Evolutionary conservation across 2,329 filamentous ascomycete species (phyloP), one percentile per base, ranked within the genome.

Genomic region (Lithohypha guttulata): DNA sequence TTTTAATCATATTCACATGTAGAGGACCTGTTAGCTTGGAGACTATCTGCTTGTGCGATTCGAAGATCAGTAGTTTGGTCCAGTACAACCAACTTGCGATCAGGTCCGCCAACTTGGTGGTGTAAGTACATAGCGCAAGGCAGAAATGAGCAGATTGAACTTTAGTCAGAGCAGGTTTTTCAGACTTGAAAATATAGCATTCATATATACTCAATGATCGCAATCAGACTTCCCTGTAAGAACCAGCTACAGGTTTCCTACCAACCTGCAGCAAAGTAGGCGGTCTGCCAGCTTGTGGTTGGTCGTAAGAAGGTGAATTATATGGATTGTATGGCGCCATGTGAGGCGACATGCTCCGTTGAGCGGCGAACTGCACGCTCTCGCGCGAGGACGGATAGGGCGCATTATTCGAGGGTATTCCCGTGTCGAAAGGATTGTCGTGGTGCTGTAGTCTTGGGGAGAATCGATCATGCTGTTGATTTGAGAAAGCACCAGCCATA

Each of bases 181-280:
- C n/a, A n/a, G n/a, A n/a, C n/a, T n/a, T n/a, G n/a, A 25, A 25
- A 25, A 8, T 25, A n/a, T 25, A n/a, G 8, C 23, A 25, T 25
- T n/a, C n/a, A 28, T 10, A 28, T n/a, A 28, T 4, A 28, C n/a
- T 6, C 4, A 28, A 28, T 5, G 6, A 28, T n/a, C n/a, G n/a
- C n/a, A n/a, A n/a, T 28, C 9, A 28, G n/a, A 63, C 53, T 47
- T 60, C 52, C 39, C 56, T 52, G 34, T 49, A 59, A 18, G 55
- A 57, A 30, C 60, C 59, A 25, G 51, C 47, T 6, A 50, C 53
- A 8, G 61, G 57, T 40, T 58, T 58, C 37, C 59, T 55, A 11
- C 61, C 62, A 40, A 56, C 59, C 44, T 62, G 57, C 39, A 63
- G 45, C 22, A 63, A 48, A 55, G 57, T 63, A 7, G 61, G 61